These are phyloP conservation scores for Saitozyma podzolica DNA, from an alignment of 768 basidiomycete genomes.

Conservation along the genomic window DNA sequence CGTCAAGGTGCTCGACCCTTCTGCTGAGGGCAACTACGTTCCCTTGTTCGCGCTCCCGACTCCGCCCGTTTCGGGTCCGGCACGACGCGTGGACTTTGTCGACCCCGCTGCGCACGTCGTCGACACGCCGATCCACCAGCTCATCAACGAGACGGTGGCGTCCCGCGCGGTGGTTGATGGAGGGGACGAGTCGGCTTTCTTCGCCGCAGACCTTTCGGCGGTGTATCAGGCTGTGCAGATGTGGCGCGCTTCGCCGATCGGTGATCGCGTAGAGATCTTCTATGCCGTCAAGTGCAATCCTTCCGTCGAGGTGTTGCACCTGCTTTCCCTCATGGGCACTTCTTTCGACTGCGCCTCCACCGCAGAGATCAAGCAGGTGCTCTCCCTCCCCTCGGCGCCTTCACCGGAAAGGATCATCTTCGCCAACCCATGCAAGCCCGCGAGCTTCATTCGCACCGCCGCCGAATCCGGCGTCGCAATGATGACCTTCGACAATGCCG, in stretches of 20 bases:
- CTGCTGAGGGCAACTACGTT: conserved; percentile 21
- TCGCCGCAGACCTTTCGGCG: conserved; percentile 87
- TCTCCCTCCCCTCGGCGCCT: conserved; percentile 64
- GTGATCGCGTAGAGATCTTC: conserved; percentile 83
- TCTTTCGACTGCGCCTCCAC: conserved; percentile 98
- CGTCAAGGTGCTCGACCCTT: conserved; percentile 37
- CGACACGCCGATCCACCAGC: conserved; percentile 30
- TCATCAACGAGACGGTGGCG: conserved; percentile 37
- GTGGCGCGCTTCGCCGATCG: conserved; percentile 70
- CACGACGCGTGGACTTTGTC: conserved; percentile 9
- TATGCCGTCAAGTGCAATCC: conserved; percentile 99
- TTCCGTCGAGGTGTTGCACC: conserved; percentile 86
- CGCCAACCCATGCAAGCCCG: conserved; percentile 98
- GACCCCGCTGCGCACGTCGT: conserved; percentile 32
- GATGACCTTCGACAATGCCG: conserved; percentile 98
- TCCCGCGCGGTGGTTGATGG: conserved; percentile 22
- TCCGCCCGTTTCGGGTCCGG: conserved; percentile 22
- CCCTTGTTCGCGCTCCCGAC: conserved; percentile 29
- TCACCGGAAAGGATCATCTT: conserved; percentile 84
- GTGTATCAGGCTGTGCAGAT: conserved; percentile 81
- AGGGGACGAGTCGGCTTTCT: conserved; percentile 91
- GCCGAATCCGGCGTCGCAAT: conserved; percentile 74
- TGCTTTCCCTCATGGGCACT: conserved; percentile 83
- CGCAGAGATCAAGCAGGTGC: conserved; percentile 80
- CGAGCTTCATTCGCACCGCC: conserved; percentile 85